Percentiles rank a stretch among this genome's conserved stretches.
phyloP scores from a whole-genome alignment of 345 rosid species.

The Eutrema japonicum region DNA sequence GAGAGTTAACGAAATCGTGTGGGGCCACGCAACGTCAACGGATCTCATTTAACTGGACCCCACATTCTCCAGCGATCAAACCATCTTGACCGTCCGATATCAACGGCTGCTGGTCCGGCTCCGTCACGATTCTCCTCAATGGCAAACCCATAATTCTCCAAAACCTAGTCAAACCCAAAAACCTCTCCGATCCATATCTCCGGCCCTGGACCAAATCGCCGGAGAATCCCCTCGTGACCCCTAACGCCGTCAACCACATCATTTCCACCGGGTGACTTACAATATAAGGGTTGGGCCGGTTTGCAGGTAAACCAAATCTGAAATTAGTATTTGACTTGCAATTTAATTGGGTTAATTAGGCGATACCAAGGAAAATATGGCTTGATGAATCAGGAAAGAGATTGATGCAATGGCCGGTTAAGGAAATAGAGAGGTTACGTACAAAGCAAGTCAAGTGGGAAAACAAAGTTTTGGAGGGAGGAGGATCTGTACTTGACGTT shows the following conservation, averaged over 20 bases:
- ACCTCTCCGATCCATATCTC: constrained; percentile 63
- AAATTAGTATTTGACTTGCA: not conserved
- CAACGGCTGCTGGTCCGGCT: constrained; percentile 76
- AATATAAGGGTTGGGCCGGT: constrained; percentile 58
- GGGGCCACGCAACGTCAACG: constrained; percentile 76
- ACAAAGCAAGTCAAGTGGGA: constrained; percentile 34
- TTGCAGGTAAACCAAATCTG: constrained; percentile 44
- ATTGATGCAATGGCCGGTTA: constrained; percentile 69
- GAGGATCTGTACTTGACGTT: constrained; percentile 50
- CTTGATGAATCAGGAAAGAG: constrained; percentile 55
- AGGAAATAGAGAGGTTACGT: constrained; percentile 55
- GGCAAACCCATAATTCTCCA: constrained; percentile 60
- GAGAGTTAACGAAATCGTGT: constrained; percentile 65
- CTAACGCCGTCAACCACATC: constrained; percentile 36
- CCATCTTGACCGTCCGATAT: constrained; percentile 56
- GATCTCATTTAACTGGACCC: constrained; percentile 78
- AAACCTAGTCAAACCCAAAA: constrained; percentile 58
- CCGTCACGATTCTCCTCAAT: constrained; percentile 55
- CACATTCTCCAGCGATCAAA: constrained; percentile 54
- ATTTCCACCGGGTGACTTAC: constrained; percentile 7
- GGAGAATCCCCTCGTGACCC: constrained; percentile 58
- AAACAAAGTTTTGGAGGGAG: constrained; percentile 41
- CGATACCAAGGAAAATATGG: constrained; percentile 65
- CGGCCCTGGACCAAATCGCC: constrained; percentile 56
- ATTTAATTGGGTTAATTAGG: constrained; percentile 35